Base-by-base conservation (phyloP, 2,329 filamentous ascomycete genomes). In the Pseudofabraea citricarpa region DNA sequence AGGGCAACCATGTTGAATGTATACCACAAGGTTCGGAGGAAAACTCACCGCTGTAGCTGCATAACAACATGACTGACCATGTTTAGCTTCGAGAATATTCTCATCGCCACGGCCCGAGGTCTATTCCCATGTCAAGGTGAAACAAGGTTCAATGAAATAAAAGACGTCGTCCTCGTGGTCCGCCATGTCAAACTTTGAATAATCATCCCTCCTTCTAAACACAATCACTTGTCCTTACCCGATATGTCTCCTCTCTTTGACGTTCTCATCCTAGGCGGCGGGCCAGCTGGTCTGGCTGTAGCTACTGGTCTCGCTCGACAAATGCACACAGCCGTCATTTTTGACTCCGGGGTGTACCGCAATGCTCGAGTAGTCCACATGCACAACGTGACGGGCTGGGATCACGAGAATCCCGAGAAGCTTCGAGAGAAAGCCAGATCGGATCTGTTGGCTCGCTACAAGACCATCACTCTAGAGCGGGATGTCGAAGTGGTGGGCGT, bases 251-350 rank as follows among this genome's bases (percentile, higher is more conserved):
- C n/a, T 27, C 24, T 33, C 7, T 22, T 41, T 24, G 64, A 66
- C 40, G 60, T 60, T 32, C 48, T 66, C 8, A 63, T 68, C 42
- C 50, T 68, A 12, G 71, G 70, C 38, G 64, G 56, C 21, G 70
- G 70, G 2, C 70, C 69, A 4, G 68, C 68, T 1, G 70, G 70
- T 10, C 60, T 74, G 2, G 54, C 66, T 1, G 61, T 62, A 1
- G 69, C 68, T 0, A 50, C 63, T 2, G 54, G 56, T 1, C 61
- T 70, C 5, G 64, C 63, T 13, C 64, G 68, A 22, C 59, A 61
- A 21, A 56, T 59, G 3, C 59, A 64, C 40, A 66, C 61, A 5
- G 63, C 62, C n/a, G 45, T 72, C 12, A 55, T 75, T 15, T 70
- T 73, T 47, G 69, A 73, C 55, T 62, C 61, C 0, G 52, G 52